Evolutionary conservation across 2,329 filamentous ascomycete species (phyloP), one percentile per base, ranked within the genome.

Genomic region (Fusarium bulbicola): DNA sequence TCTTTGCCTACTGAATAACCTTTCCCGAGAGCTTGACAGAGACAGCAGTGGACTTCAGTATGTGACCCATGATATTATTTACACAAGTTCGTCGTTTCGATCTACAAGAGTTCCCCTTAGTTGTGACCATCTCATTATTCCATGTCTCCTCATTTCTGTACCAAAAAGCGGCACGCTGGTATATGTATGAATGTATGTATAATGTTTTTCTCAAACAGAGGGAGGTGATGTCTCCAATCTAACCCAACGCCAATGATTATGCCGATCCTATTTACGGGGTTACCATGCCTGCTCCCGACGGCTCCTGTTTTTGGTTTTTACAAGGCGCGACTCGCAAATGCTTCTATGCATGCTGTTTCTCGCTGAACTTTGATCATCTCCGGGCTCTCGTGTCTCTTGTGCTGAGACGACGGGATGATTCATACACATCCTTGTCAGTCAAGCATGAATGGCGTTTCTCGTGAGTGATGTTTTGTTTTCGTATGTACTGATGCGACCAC

Each of bases 171-270:
- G 53, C n/a, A 59, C 34, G 36, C 59, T 67, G 64, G 63, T 67
- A 53, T 67, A 43, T 72, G 34, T 67, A 58, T 58, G 43, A 67
- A 49, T 63, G 43, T 62, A 37, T 61, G 34, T 47, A n/a, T 47
- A 21, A 15, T n/a, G 26, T 12, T 73, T 46, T 64, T 62, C 49
- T 57, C 59, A 66, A 72, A 68, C n/a, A 66, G 37, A 47, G n/a
- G 39, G 59, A 72, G 53, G 57, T 69, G 49, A 39, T 70, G 61
- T 40, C 64, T 67, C 64, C 74, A 72, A 59, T 77, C 74, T 77
- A 76, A 70, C 69, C 74, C 53, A 78, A 78, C 76, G 76, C 76
- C 76, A 54, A 53, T 78, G 57, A 76, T 73, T 74, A 76, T 77
- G 68, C 74, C 61, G 59, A 42, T 59, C 36, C 54, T 20, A 49